Evolutionary conservation across 495 filamentous ascomycete genomes (phyloP).

Genomic region (Lasiosphaeria hispida): DNA sequence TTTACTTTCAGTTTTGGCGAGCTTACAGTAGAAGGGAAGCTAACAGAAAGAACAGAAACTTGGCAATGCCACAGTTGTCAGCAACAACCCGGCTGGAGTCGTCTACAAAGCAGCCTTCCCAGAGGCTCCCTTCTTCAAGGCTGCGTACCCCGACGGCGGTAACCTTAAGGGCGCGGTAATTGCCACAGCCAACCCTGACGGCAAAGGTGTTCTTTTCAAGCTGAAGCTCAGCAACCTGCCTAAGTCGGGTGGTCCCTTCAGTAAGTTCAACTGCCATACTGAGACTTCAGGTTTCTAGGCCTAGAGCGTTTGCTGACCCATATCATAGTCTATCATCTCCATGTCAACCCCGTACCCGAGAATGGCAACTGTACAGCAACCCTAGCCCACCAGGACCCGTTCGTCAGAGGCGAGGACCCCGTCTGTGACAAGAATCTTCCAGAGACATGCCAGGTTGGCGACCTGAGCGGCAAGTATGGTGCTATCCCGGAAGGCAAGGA

Average conservation of each 20-base stretch:
- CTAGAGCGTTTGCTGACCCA: slow-evolving; percentile 1
- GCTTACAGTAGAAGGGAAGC: background rate
- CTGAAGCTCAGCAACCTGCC: slow-evolving; percentile 67
- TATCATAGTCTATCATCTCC: slow-evolving; percentile 74
- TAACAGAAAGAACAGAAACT: slow-evolving; percentile 32
- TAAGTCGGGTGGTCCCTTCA: slow-evolving; percentile 61
- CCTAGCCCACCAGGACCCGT: slow-evolving; percentile 57
- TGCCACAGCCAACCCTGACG: slow-evolving; percentile 52
- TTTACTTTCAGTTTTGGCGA: background rate
- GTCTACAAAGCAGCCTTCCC: slow-evolving; percentile 61
- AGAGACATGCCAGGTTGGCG: slow-evolving; percentile 76
- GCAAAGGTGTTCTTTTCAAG: slow-evolving; percentile 61
- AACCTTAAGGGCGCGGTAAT: slow-evolving; percentile 61
- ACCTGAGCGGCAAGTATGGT: slow-evolving; percentile 80
- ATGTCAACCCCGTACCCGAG: slow-evolving; percentile 66
- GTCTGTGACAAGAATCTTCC: slow-evolving; percentile 62
- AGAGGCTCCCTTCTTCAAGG: slow-evolving; percentile 44
- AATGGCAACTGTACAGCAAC: slow-evolving; percentile 78
- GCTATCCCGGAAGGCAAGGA: slow-evolving; percentile 47
- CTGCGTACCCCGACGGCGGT: slow-evolving; percentile 48
- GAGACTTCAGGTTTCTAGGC: background rate
- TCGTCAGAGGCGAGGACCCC: slow-evolving; percentile 58
- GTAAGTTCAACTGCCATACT: slow-evolving; percentile 46
- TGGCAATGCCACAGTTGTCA: slow-evolving; percentile 55
- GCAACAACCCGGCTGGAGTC: slow-evolving; percentile 61